Conservation (phyloP, 306 rosid genomes). For the Sesbania bispinosa region DNA sequence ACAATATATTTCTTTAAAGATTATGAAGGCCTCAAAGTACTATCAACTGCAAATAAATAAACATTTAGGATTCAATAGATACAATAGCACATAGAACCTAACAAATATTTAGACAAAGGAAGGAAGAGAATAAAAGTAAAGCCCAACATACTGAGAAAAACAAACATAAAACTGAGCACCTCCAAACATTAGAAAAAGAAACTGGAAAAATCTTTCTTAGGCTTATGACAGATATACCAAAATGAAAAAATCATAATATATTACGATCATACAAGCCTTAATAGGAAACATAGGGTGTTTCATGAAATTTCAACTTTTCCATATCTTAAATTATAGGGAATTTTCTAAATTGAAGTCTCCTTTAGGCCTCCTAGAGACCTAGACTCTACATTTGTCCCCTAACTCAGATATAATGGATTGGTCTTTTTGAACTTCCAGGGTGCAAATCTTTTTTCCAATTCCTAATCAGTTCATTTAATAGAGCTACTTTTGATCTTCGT, state of each 20-base stretch:
- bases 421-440: neutral
- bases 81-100: neutral
- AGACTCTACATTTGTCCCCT: neutral
- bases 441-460: neutral
- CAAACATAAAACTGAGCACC: neutral
- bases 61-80: neutral
- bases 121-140: neutral
- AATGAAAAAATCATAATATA: neutral
- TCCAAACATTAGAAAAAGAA: neutral
- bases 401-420: neutral
- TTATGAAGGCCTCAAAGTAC: neutral
- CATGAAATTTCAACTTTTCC: neutral
- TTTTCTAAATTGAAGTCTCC: neutral
- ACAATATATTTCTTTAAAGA: neutral
- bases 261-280: neutral
- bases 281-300: neutral
- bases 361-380: neutral
- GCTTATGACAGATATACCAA: neutral
- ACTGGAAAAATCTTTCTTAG: neutral
- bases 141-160: neutral
- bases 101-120: neutral
- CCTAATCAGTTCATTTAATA: neutral
- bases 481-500: neutral
- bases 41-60: conserved; percentile 12
- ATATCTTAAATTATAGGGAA: neutral